A percentile compares a stretch with the other conserved stretches of the same genome.
phyloP scores from a whole-genome alignment of 441 rosid species.

The Pelargonium citronellum region DNA sequence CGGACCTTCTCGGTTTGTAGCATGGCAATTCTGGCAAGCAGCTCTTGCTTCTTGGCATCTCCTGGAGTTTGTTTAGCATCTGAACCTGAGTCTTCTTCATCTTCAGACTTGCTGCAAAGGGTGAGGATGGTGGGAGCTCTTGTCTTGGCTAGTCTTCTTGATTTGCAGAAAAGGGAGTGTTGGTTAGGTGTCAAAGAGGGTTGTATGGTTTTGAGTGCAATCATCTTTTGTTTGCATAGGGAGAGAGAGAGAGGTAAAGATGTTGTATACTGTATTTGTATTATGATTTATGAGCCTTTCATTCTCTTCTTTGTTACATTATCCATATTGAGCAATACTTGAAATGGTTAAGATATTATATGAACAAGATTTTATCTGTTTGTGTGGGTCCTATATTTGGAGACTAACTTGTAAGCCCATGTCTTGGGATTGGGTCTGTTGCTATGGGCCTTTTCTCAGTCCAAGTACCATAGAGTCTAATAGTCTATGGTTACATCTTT shows the following conservation, averaged over 20 bases:
- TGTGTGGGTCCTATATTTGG: too few species aligned
- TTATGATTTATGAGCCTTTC: neutral
- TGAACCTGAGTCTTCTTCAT: slow-evolving; percentile 28
- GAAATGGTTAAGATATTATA: too few species aligned
- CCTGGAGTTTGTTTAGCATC: slow-evolving; percentile 51
- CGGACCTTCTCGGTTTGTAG: slow-evolving; percentile 77
- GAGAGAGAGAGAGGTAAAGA: neutral
- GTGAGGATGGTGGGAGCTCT: slow-evolving; percentile 26
- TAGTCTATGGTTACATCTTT: too few species aligned
- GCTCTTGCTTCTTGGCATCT: slow-evolving; percentile 65
- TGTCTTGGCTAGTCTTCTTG: slow-evolving; percentile 28
- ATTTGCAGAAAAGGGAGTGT: slow-evolving; percentile 30
- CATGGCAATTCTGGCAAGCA: slow-evolving; percentile 81
- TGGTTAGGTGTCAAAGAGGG: slow-evolving; percentile 37
- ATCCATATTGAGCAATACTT: neutral
- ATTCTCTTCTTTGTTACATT: neutral
- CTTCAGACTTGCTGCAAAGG: slow-evolving; percentile 44
- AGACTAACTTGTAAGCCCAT: too few species aligned
- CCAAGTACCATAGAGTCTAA: too few species aligned
- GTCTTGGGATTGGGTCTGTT: too few species aligned
- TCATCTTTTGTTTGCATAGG: slow-evolving; percentile 34
- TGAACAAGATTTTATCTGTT: too few species aligned
- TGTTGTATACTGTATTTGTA: neutral
- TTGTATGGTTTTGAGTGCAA: slow-evolving; percentile 48
- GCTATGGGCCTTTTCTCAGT: too few species aligned